Conservation (phyloP, 208 protist genomes). For the Wallacemonas collosoma region DNA sequence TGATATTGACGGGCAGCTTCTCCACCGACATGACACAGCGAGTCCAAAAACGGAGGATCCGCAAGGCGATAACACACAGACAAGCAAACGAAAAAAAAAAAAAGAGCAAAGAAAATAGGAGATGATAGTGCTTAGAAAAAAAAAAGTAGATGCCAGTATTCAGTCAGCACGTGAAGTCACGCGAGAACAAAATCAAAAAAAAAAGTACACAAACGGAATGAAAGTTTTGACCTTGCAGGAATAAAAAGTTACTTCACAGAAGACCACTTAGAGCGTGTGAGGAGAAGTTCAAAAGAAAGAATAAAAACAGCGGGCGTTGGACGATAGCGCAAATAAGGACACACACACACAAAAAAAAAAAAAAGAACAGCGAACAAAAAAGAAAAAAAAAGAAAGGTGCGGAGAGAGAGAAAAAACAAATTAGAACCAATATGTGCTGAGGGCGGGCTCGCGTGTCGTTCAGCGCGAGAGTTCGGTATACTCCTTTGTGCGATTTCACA, state of each 20-base stretch:
- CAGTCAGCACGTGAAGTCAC: neutral
- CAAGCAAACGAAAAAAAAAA: neutral
- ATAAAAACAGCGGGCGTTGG: neutral
- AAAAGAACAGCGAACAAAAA: slow-evolving; percentile 12
- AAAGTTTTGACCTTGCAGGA: no score
- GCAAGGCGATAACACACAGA: neutral
- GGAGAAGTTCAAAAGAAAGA: neutral
- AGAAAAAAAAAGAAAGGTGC: slow-evolving; percentile 12
- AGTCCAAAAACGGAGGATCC: neutral
- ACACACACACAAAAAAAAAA: slow-evolving; percentile 3
- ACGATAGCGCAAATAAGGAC: neutral
- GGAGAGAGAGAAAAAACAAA: slow-evolving; percentile 12
- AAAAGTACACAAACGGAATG: neutral
- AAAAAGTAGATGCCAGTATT: neutral
- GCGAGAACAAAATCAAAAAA: neutral
- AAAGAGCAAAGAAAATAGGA: neutral
- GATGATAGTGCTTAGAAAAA: neutral
- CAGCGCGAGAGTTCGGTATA: no score
- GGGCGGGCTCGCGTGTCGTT: no score
- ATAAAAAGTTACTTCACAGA: neutral
- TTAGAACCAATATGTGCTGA: no score
- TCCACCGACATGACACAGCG: neutral
- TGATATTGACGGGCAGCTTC: no score
- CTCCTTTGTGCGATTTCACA: no score
- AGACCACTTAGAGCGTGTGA: neutral